phyloP scores from a whole-genome alignment of 2,329 filamentous ascomycete genomes.

The Aspergillus viridinutans region DNA sequence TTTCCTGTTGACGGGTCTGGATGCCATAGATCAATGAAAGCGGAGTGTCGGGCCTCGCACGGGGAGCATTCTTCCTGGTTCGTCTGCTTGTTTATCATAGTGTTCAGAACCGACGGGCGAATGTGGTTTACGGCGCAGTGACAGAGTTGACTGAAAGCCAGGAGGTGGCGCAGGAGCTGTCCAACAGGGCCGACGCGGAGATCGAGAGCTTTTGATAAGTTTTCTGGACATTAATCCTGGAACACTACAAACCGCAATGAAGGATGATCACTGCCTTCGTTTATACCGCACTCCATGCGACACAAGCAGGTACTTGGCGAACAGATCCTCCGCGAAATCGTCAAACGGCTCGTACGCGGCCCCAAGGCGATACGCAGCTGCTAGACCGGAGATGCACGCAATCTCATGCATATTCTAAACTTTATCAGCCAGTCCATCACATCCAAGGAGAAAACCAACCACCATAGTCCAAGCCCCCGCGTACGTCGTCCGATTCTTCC shows the following conservation, averaged over 20 bases:
- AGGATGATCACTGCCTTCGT: not conserved
- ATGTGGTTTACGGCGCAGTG: constrained; percentile 23
- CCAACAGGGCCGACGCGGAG: constrained; percentile 33
- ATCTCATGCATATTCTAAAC: constrained; percentile 57
- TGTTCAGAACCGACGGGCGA: constrained; percentile 28
- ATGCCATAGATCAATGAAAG: constrained; percentile 28
- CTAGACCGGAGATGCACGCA: constrained; percentile 66
- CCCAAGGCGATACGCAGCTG: constrained; percentile 65
- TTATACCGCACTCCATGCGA: constrained; percentile 29
- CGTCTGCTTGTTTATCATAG: constrained; percentile 27
- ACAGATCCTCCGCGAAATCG: constrained; percentile 29
- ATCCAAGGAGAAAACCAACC: constrained; percentile 34
- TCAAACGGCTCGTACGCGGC: constrained; percentile 52
- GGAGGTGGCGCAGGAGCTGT: constrained; percentile 27
- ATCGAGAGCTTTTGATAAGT: constrained; percentile 35
- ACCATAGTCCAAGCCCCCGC: constrained; percentile 67
- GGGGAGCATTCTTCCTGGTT: constrained; percentile 28
- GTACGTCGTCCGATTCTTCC: constrained; percentile 58
- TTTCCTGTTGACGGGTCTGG: not conserved
- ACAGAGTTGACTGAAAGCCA: constrained; percentile 23
- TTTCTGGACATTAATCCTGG: too few relatives aligned
- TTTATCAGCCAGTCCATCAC: not conserved
- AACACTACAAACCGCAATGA: too few relatives aligned
- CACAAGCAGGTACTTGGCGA: constrained; percentile 30
- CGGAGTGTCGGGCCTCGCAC: constrained; percentile 26